Evolutionary conservation across 306 rosid species (phyloP).

Genomic region (Gillenia trifoliata): DNA sequence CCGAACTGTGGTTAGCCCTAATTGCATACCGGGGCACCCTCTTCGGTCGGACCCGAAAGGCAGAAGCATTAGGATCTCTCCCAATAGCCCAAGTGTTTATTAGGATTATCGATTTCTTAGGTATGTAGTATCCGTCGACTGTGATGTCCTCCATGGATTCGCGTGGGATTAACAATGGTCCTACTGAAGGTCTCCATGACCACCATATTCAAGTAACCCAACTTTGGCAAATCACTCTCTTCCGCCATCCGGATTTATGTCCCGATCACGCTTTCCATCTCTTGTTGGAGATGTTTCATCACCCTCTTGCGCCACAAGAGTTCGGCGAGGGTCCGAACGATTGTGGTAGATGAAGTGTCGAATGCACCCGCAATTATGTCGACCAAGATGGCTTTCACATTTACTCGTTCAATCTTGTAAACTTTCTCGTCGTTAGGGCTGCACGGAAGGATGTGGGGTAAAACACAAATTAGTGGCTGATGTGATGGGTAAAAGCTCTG

Average conservation of each 20-base stretch:
- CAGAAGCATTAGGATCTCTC: slow-evolving; percentile 27
- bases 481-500: too few relatives aligned
- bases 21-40: slow-evolving; percentile 11
- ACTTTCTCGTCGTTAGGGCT: background rate
- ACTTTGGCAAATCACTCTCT: slow-evolving; percentile 25
- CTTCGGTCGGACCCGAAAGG: slow-evolving; percentile 39
- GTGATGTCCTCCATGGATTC: slow-evolving; percentile 13
- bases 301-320: slow-evolving; percentile 31
- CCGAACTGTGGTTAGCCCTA: slow-evolving; percentile 8
- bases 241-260: slow-evolving; percentile 20
- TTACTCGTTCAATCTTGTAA: slow-evolving; percentile 2
- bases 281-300: slow-evolving; percentile 30
- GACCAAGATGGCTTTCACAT: slow-evolving; percentile 31
- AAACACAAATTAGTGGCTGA: background rate
- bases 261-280: slow-evolving; percentile 28
- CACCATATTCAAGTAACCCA: slow-evolving; percentile 32
- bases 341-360: slow-evolving; percentile 6
- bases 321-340: slow-evolving; percentile 39
- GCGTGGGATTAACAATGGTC: slow-evolving; percentile 8
- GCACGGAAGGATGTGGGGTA: too few relatives aligned
- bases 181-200: slow-evolving; percentile 38
- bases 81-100: slow-evolving; percentile 37
- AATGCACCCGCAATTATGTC: slow-evolving; percentile 25
- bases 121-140: slow-evolving; percentile 14
- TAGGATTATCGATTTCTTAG: slow-evolving; percentile 3